These are phyloP conservation scores for Curvularia verruculosa DNA, from an alignment of 2,329 filamentous ascomycete species.

Conservation along the genomic window DNA sequence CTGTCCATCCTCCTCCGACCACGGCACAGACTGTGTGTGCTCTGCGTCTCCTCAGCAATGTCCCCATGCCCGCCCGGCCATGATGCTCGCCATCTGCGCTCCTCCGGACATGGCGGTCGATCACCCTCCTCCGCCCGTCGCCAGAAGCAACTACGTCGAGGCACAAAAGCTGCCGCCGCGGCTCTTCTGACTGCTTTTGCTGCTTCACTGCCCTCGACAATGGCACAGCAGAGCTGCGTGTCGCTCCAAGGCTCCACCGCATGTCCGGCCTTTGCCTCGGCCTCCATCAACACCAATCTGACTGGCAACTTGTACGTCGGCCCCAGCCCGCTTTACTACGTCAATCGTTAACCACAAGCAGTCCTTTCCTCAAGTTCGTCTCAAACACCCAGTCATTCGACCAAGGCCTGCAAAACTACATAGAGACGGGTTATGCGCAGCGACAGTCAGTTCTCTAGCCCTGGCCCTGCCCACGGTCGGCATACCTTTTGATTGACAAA, in stretches of 20 bases:
- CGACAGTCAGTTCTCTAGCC: constrained; percentile 66
- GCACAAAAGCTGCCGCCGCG: constrained; percentile 23
- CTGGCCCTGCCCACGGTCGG: background rate
- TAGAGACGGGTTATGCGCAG: constrained; percentile 75
- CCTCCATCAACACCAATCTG: constrained; percentile 73
- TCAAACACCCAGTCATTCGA: constrained; percentile 80
- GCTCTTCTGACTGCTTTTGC: constrained; percentile 37
- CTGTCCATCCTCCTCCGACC: constrained; percentile 12
- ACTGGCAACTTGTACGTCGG: constrained; percentile 66
- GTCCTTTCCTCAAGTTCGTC: constrained; percentile 85
- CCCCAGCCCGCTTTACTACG: background rate
- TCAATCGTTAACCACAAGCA: constrained; percentile 47
- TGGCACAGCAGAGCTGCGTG: constrained; percentile 61
- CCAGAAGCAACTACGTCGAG: constrained; percentile 29
- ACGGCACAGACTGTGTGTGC: constrained; percentile 15
- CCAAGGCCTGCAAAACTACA: constrained; percentile 71
- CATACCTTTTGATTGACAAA: background rate
- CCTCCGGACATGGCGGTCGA: constrained; percentile 17
- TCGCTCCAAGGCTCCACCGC: constrained; percentile 71
- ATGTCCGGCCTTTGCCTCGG: constrained; percentile 74
- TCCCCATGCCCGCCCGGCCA: constrained; percentile 23
- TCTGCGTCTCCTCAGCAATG: constrained; percentile 25
- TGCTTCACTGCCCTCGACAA: constrained; percentile 37
- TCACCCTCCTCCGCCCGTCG: constrained; percentile 20
- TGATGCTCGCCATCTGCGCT: constrained; percentile 15